Percentiles rank a stretch among this genome's conserved stretches.
Conservation (phyloP, 306 rosid species). For the Spatholobus suberectus region DNA sequence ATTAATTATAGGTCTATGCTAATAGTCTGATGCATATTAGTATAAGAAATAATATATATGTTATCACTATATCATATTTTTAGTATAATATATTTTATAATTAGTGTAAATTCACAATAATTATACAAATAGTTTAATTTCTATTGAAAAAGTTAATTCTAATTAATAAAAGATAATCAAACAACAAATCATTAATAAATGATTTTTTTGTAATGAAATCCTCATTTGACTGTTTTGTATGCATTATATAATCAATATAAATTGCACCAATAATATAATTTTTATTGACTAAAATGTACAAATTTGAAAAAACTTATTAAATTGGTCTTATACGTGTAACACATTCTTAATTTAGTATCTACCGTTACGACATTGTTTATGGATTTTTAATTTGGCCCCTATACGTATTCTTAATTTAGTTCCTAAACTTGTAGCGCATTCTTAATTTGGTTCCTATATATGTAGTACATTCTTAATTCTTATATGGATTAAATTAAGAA, state of each 20-base stretch:
- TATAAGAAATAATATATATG: not conserved
- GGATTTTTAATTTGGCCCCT: no score
- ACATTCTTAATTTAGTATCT: no score
- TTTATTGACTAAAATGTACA: not conserved
- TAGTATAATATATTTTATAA: no score
- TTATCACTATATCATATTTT: not conserved
- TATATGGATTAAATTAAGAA: no score
- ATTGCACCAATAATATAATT: not conserved
- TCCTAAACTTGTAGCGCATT: no score
- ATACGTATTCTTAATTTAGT: no score
- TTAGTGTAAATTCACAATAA: no score
- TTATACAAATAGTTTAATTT: not conserved
- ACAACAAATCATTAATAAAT: not conserved
- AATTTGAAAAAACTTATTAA: no score
- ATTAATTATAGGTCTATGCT: not conserved
- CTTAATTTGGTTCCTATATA: no score
- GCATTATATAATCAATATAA: not conserved
- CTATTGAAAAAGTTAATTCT: not conserved
- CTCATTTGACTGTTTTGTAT: not conserved
- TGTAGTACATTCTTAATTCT: no score
- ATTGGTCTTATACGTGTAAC: no score
- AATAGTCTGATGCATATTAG: not conserved
- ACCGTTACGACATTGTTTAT: no score
- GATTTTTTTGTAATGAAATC: not conserved
- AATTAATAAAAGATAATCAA: not conserved